These are phyloP conservation scores for Bacterosira constricta DNA, from an alignment of 108 stramenopile species.

Conservation along the genomic window DNA sequence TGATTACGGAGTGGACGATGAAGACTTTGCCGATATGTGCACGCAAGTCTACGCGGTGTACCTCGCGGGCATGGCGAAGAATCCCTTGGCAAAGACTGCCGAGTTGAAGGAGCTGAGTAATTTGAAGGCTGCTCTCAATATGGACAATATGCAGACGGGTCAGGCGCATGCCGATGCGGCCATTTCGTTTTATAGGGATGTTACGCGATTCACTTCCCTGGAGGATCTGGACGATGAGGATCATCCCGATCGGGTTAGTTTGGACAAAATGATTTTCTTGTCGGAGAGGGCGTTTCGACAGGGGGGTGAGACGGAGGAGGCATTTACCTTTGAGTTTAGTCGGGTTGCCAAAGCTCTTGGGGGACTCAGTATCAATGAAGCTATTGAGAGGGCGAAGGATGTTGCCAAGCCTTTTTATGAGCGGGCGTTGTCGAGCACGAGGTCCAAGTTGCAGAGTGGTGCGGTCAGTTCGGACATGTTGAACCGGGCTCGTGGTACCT, in stretches of 20 bases:
- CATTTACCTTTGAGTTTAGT: constrained; percentile 82
- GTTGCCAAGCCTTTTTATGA: constrained; percentile 85
- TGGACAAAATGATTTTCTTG: constrained; percentile 86
- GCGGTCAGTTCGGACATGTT: constrained; percentile 76
- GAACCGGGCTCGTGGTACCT: constrained; percentile 63
- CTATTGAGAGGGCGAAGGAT: constrained; percentile 59
- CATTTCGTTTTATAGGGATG: constrained; percentile 62
- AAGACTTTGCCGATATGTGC: constrained; percentile 69
- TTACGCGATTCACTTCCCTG: constrained; percentile 62
- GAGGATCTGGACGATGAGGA: constrained; percentile 84
- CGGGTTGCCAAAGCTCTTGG: constrained; percentile 74
- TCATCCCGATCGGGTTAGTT: constrained; percentile 67
- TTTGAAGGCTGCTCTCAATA: constrained; percentile 49
- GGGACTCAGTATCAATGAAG: constrained; percentile 34
- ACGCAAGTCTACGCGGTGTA: constrained; percentile 69
- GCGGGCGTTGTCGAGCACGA: constrained; percentile 70
- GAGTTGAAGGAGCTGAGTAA: constrained; percentile 76
- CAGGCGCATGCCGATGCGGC: constrained; percentile 79
- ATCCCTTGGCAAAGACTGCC: constrained; percentile 59
- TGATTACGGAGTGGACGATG: constrained; percentile 48
- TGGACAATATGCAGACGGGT: constrained; percentile 81
- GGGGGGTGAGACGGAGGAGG: constrained; percentile 80
- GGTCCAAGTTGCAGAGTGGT: constrained; percentile 72
- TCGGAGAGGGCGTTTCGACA: constrained; percentile 71
- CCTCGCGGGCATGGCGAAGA: constrained; percentile 80